phyloP scores from a whole-genome alignment of 2,329 filamentous ascomycete species.

The Fusarium coffeatum region DNA sequence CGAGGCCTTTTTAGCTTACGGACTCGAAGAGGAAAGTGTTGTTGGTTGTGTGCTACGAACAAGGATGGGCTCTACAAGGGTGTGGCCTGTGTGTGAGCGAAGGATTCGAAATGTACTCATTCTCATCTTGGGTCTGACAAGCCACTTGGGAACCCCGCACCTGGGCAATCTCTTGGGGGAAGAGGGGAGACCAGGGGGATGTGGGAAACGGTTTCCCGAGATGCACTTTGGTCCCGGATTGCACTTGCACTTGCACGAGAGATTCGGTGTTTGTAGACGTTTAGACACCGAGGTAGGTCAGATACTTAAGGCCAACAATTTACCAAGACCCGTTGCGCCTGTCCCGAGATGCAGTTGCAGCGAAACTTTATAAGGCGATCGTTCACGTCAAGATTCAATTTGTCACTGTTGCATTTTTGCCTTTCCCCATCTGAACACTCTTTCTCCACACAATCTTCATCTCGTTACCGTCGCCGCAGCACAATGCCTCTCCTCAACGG shows the following conservation, averaged over 20 bases:
- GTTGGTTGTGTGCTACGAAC: constrained; percentile 13
- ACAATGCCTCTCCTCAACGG: constrained; percentile 50
- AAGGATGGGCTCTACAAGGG: not conserved
- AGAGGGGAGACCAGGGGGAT: constrained; percentile 9
- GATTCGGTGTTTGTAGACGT: constrained; percentile 17
- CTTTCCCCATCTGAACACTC: constrained; percentile 13
- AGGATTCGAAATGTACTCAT: constrained; percentile 3
- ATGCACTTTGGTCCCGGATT: constrained; percentile 15
- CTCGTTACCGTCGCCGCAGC: not conserved
- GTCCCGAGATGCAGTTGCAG: constrained; percentile 11
- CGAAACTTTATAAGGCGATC: constrained; percentile 1
- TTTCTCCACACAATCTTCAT: constrained; percentile 15
- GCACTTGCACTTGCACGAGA: not conserved
- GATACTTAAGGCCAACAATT: constrained; percentile 27
- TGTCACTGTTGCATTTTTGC: constrained; percentile 27
- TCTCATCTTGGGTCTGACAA: constrained; percentile 8
- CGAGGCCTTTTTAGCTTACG: constrained; percentile 26
- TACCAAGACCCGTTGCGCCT: constrained; percentile 15
- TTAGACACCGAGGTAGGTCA: constrained; percentile 13
- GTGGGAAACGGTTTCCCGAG: constrained; percentile 23
- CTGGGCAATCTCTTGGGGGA: constrained; percentile 23
- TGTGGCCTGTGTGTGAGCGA: not conserved
- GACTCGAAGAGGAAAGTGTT: constrained; percentile 17
- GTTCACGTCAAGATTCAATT: constrained; percentile 8
- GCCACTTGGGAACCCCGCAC: constrained; percentile 28